Evolutionary conservation across 345 rosid genomes (phyloP).

Genomic region (Anastatica hierochuntica): DNA sequence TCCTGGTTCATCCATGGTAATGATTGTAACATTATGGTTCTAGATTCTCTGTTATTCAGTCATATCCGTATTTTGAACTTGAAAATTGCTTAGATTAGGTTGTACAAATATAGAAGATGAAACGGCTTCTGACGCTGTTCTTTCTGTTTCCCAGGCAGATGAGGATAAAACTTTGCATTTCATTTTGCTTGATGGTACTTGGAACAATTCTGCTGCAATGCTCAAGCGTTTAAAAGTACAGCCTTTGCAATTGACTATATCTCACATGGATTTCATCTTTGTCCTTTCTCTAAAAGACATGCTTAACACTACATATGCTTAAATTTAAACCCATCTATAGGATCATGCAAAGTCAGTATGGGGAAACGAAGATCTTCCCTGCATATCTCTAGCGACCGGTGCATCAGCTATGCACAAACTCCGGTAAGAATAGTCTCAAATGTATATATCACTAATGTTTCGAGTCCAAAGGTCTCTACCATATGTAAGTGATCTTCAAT

Average conservation of each 20-base stretch:
- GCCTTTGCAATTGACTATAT: background rate
- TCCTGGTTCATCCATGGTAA: constrained; percentile 29
- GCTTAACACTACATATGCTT: background rate
- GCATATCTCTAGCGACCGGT: constrained; percentile 64
- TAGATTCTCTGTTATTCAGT: background rate
- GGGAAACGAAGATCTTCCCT: constrained; percentile 70
- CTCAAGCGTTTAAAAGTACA: constrained; percentile 79
- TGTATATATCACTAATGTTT: background rate
- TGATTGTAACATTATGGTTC: background rate
- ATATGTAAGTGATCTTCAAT: background rate
- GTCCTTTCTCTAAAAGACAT: background rate
- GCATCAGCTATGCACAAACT: constrained; percentile 93
- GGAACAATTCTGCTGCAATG: constrained; percentile 98
- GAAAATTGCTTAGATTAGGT: background rate
- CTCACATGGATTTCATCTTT: background rate
- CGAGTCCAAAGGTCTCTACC: background rate
- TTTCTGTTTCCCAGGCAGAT: constrained; percentile 34
- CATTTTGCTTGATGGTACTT: constrained; percentile 86
- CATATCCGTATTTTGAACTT: too few relatives aligned
- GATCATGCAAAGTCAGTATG: constrained; percentile 61
- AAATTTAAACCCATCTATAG: constrained; percentile 26
- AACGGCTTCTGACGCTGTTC: background rate
- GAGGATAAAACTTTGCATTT: constrained; percentile 48
- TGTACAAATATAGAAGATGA: background rate
- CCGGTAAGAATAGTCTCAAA: constrained; percentile 37